Evolutionary conservation across 352 stramenopile genomes (phyloP).

Genomic region (Globisporangium acanthophoron): DNA sequence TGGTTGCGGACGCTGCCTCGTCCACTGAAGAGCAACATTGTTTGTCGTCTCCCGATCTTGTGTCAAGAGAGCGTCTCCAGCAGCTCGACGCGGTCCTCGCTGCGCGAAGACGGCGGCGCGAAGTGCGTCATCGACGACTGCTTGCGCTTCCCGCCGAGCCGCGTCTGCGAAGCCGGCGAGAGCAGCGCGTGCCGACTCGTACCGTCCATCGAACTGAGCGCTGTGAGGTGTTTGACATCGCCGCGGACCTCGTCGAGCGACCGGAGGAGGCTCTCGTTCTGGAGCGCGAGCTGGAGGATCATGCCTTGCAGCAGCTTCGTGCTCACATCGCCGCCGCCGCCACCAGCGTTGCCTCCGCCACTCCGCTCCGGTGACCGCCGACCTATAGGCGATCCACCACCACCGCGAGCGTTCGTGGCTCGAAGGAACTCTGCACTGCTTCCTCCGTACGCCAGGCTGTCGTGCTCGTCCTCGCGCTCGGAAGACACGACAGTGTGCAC

Average conservation of each 20-base stretch:
- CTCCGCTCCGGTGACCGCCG: not conserved
- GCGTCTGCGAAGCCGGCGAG: conserved; percentile 4
- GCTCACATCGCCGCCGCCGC: conserved; percentile 9
- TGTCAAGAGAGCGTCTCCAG: not conserved
- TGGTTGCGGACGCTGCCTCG: not conserved
- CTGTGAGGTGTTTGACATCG: conserved; percentile 23
- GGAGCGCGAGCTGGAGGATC: conserved; percentile 47
- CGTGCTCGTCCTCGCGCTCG: conserved; percentile 1
- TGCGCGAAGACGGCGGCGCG: not conserved
- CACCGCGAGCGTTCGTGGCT: not conserved
- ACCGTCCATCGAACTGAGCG: conserved; percentile 9
- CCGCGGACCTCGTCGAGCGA: conserved; percentile 36
- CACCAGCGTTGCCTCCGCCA: not conserved
- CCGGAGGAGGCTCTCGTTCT: conserved; percentile 47
- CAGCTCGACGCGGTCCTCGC: not conserved
- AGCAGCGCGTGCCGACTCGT: conserved; percentile 9
- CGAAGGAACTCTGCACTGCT: not conserved
- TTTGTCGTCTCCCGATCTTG: not conserved
- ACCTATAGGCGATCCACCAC: not conserved
- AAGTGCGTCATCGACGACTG: conserved; percentile 2
- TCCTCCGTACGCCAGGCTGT: not conserved
- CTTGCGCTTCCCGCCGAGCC: conserved; percentile 1
- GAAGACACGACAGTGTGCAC: conserved; percentile 15
- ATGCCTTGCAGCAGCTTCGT: conserved; percentile 47
- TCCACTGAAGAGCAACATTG: not conserved